A percentile compares a stretch with the other conserved stretches of the same genome.
These are phyloP conservation scores for Epichloe coenophiala DNA, from an alignment of 2,329 filamentous ascomycete species.

Conservation along the genomic window DNA sequence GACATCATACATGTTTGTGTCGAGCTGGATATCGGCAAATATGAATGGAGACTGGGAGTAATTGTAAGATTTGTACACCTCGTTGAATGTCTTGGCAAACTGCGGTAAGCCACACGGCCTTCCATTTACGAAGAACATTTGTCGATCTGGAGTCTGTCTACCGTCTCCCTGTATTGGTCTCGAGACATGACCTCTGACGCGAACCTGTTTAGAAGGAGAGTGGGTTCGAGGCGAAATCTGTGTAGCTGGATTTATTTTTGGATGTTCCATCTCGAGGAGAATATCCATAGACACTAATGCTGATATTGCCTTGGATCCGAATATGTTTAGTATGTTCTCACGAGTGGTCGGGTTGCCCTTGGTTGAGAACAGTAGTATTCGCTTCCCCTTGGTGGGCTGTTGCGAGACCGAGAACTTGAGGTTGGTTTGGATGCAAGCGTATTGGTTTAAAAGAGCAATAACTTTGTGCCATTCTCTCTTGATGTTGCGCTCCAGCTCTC, in stretches of 20 bases:
- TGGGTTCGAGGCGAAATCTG: conserved; percentile 13
- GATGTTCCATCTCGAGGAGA: conserved; percentile 58
- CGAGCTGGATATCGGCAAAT: conserved; percentile 82
- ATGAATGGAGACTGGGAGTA: conserved; percentile 88
- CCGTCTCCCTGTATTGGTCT: conserved; percentile 83
- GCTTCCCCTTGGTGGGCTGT: conserved; percentile 65
- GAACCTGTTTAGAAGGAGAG: conserved; percentile 41
- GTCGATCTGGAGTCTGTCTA: conserved; percentile 83
- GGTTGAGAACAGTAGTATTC: conserved; percentile 75
- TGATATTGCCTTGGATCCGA: conserved; percentile 76
- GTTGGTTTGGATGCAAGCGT: conserved; percentile 80
- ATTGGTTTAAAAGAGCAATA: conserved; percentile 74
- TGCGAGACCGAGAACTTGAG: conserved; percentile 84
- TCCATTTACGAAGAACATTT: conserved; percentile 98
- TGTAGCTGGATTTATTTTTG: conserved; percentile 31
- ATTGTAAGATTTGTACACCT: conserved; percentile 93
- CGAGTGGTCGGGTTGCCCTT: conserved; percentile 76
- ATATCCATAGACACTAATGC: conserved; percentile 69
- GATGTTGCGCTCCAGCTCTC: conserved; percentile 92
- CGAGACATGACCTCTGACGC: conserved; percentile 74
- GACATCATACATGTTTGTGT: conserved; percentile 81
- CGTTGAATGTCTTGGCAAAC: conserved; percentile 89
- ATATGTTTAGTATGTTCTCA: conserved; percentile 95
- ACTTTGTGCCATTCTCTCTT: conserved; percentile 93
- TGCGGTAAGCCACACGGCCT: conserved; percentile 84